A percentile compares a stretch with the other conserved stretches of the same genome.
Conservation (phyloP, 1,139 yeast species). For the Pichia sp. region DNA sequence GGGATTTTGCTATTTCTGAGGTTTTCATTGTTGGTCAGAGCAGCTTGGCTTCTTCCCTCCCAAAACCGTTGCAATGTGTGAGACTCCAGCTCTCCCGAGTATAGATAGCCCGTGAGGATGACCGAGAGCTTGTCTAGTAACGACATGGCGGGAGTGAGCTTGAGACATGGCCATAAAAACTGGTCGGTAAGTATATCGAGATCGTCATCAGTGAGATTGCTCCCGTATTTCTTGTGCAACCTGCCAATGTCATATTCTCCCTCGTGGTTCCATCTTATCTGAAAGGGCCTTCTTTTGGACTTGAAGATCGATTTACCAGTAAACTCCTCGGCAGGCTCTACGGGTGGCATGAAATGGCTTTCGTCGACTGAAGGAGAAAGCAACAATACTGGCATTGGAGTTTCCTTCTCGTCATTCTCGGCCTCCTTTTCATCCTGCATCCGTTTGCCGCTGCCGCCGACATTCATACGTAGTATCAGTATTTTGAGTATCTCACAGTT, state of each 20-base stretch:
- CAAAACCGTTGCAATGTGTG: background rate
- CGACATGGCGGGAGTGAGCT: background rate
- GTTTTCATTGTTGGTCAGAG: background rate
- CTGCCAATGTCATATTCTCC: conserved; percentile 3
- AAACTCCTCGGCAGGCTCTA: background rate
- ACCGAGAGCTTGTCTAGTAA: conserved; percentile 1
- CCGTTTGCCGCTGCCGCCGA: background rate
- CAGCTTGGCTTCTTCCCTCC: background rate
- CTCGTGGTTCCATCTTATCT: conserved; percentile 2
- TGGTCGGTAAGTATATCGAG: conserved; percentile 7
- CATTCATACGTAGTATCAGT: background rate
- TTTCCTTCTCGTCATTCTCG: background rate
- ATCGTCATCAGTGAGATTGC: conserved; percentile 1
- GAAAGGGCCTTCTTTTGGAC: conserved; percentile 1
- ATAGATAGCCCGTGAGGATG: conserved; percentile 8
- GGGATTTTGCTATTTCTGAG: background rate
- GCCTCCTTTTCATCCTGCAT: background rate
- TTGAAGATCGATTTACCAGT: background rate
- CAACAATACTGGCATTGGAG: background rate
- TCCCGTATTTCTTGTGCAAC: background rate
- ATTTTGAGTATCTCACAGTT: background rate
- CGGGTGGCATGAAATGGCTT: background rate
- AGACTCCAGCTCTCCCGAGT: background rate
- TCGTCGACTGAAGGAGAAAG: background rate
- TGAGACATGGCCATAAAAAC: conserved; percentile 3